Conservation (phyloP, 164 flowering plant genomes). For the Litsea cubeba region DNA sequence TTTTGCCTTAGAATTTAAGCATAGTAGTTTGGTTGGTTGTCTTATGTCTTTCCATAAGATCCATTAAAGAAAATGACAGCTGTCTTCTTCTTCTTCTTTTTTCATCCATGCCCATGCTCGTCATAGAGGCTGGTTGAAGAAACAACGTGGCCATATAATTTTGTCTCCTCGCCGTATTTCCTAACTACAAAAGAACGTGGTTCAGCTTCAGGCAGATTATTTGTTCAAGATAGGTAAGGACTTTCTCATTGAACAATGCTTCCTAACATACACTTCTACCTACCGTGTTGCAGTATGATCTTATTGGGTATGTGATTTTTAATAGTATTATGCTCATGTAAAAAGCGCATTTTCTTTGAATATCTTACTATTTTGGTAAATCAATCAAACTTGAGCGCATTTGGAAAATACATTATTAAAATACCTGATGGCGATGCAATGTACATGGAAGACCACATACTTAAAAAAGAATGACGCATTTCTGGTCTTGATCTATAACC, state of each 20-base stretch:
- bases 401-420: background rate
- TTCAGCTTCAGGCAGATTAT: conserved; percentile 35
- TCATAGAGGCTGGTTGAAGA: conserved; percentile 37
- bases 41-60: background rate
- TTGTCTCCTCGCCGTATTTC: conserved; percentile 39
- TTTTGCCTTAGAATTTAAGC: background rate
- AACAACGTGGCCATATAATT: conserved; percentile 46
- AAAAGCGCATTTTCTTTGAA: background rate
- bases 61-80: too few species aligned
- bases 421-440: background rate
- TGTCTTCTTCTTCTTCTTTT: background rate
- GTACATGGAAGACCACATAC: background rate
- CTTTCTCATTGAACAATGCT: too few species aligned
- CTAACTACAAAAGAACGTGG: conserved; percentile 36
- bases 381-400: too few species aligned
- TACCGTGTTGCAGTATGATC: background rate
- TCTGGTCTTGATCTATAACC: background rate
- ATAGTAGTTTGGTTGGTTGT: background rate
- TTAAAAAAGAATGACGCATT: background rate
- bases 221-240: conserved; percentile 39
- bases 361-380: too few species aligned
- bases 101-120: conserved; percentile 9
- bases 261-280: too few species aligned
- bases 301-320: too few species aligned
- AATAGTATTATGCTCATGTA: too few species aligned